These are phyloP conservation scores for Aspergillus kassunensis DNA, from an alignment of 495 filamentous ascomycete species.

Conservation along the genomic window DNA sequence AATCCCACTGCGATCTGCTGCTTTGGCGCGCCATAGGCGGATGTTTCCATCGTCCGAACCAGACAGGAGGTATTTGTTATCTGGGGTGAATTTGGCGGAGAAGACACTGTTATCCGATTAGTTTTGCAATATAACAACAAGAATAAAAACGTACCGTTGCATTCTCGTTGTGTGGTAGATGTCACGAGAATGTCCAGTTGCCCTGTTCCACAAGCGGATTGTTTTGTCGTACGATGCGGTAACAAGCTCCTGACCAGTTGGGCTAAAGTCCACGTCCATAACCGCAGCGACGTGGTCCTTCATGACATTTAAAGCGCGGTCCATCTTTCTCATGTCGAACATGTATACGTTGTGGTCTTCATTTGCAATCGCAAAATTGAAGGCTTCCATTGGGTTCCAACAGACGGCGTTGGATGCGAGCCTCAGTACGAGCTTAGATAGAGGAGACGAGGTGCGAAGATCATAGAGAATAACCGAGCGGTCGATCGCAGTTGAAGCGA, in stretches of 20 bases:
- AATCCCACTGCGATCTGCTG: constrained; percentile 79
- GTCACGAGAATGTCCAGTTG: constrained; percentile 79
- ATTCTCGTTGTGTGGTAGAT: constrained; percentile 97
- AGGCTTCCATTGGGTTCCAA: constrained; percentile 96
- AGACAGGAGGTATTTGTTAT: constrained; percentile 80
- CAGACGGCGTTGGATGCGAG: constrained; percentile 79
- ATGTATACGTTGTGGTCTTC: constrained; percentile 79
- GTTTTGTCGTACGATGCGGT: constrained; percentile 83
- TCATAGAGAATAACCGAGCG: constrained; percentile 85
- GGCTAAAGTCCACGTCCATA: constrained; percentile 94
- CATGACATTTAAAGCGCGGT: constrained; percentile 81
- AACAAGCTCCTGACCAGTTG: constrained; percentile 91
- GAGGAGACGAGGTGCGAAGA: constrained; percentile 77
- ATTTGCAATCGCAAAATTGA: constrained; percentile 81
- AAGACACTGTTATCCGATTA: constrained; percentile 59
- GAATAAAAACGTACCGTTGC: constrained; percentile 58
- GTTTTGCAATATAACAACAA: background rate
- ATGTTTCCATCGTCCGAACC: constrained; percentile 93
- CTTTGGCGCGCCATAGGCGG: constrained; percentile 84
- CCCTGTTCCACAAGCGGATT: constrained; percentile 74
- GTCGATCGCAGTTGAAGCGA: constrained; percentile 79
- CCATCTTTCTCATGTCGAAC: constrained; percentile 84
- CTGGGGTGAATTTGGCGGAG: constrained; percentile 76
- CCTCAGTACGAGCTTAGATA: constrained; percentile 72
- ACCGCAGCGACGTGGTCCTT: constrained; percentile 96